Conservation (phyloP, 1,139 yeast species). For the Scheffersomyces quercinus region DNA sequence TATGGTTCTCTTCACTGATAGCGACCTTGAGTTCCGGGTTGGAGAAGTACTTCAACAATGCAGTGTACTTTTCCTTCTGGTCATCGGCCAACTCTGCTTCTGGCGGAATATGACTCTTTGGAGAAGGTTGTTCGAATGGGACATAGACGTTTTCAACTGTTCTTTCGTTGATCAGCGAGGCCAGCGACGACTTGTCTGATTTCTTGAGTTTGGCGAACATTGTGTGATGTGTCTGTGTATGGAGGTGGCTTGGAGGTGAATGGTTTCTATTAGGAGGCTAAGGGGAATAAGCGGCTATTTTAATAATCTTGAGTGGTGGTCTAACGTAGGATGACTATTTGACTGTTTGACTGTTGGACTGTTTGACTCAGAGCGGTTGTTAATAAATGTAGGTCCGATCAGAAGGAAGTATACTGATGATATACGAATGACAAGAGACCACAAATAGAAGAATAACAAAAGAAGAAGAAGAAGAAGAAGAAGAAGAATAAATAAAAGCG, state of each 20-base stretch:
- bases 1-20: conserved; percentile 38
- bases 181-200: conserved; percentile 3
- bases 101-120: conserved; percentile 50
- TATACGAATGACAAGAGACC: too few relatives aligned
- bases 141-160: conserved; percentile 20
- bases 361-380: too few relatives aligned
- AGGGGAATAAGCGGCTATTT: too few relatives aligned
- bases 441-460: too few relatives aligned
- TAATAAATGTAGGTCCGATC: too few relatives aligned
- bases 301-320: too few relatives aligned
- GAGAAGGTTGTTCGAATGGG: conserved; percentile 58
- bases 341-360: too few relatives aligned
- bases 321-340: too few relatives aligned
- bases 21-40: conserved; percentile 37
- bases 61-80: conserved; percentile 16
- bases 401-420: too few relatives aligned
- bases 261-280: too few relatives aligned
- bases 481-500: too few relatives aligned
- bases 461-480: too few relatives aligned
- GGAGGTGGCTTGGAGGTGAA: not conserved
- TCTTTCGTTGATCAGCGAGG: conserved; percentile 7
- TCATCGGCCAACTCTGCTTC: conserved; percentile 42
- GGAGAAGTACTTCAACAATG: conserved; percentile 18
- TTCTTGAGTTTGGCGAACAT: conserved; percentile 7
- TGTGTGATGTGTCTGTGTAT: not conserved